Conservation (phyloP, 2,329 filamentous ascomycete genomes). For the Trichoderma breve region DNA sequence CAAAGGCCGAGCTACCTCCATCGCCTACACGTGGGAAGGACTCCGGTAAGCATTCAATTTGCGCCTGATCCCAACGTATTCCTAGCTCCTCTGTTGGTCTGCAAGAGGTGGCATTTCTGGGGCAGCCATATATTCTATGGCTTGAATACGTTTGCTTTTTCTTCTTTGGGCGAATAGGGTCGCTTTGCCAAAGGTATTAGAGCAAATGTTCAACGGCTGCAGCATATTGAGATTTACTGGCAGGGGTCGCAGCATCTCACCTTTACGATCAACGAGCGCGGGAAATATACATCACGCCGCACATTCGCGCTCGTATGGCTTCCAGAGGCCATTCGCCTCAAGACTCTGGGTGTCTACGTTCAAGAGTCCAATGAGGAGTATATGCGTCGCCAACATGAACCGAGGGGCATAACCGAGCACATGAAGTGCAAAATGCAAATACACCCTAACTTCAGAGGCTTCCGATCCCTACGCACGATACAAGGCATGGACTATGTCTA, state of each 20-base stretch:
- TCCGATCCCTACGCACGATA: slow-evolving; percentile 38
- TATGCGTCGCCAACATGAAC: slow-evolving; percentile 41
- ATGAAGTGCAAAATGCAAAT: slow-evolving; percentile 30
- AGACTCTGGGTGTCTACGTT: slow-evolving; percentile 41
- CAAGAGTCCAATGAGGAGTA: slow-evolving; percentile 34
- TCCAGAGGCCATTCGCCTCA: slow-evolving; percentile 38
- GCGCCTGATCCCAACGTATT: slow-evolving; percentile 37
- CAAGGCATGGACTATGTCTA: slow-evolving; percentile 47
- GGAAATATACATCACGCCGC: slow-evolving; percentile 38
- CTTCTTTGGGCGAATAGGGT: slow-evolving; percentile 51
- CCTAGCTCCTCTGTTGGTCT: slow-evolving; percentile 41
- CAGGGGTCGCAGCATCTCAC: slow-evolving; percentile 37
- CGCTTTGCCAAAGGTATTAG: slow-evolving; percentile 46
- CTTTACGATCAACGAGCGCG: slow-evolving; percentile 15
- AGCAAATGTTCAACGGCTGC: slow-evolving; percentile 41
- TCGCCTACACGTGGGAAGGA: slow-evolving; percentile 40
- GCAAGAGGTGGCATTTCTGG: slow-evolving; percentile 40
- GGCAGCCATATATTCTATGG: slow-evolving; percentile 48
- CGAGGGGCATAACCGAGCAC: slow-evolving; percentile 23
- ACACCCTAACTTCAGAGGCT: slow-evolving; percentile 42
- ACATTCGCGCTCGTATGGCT: slow-evolving; percentile 39
- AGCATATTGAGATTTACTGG: slow-evolving; percentile 46
- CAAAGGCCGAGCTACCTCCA: slow-evolving; percentile 29
- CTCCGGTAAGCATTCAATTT: slow-evolving; percentile 33
- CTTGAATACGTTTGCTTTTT: slow-evolving; percentile 50